Conservation (phyloP, 78 protist species). For the Polysphondylium violaceum region DNA sequence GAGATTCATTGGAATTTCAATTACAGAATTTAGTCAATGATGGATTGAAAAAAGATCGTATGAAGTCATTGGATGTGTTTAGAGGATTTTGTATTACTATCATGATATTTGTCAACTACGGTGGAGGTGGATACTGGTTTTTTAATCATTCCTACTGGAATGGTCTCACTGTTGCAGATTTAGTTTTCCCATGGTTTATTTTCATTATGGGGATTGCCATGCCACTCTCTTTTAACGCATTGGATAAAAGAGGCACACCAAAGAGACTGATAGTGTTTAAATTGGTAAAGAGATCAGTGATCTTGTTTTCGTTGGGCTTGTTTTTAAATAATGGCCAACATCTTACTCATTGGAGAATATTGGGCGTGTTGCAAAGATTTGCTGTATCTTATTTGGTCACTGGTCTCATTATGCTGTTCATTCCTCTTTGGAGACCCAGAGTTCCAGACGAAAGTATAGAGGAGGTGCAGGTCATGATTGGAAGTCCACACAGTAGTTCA, state of each 20-base stretch:
- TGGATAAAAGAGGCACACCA: slow-evolving; percentile 60
- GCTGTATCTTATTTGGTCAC: slow-evolving; percentile 76
- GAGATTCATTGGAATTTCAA: slow-evolving; percentile 51
- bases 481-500: background rate
- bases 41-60: slow-evolving; percentile 54
- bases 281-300: slow-evolving; percentile 51
- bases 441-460: slow-evolving; percentile 1
- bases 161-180: slow-evolving; percentile 90
- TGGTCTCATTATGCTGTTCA: slow-evolving; percentile 40
- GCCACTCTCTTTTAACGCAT: slow-evolving; percentile 79
- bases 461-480: background rate
- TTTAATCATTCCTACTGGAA: slow-evolving; percentile 90
- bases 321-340: slow-evolving; percentile 66
- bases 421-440: slow-evolving; percentile 49
- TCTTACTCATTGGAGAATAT: slow-evolving; percentile 74
- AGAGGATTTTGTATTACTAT: slow-evolving; percentile 87
- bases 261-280: slow-evolving; percentile 9
- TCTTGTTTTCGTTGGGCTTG: slow-evolving; percentile 80
- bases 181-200: slow-evolving; percentile 92
- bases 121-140: slow-evolving; percentile 91
- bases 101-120: slow-evolving; percentile 91
- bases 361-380: slow-evolving; percentile 89
- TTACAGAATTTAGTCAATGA: slow-evolving; percentile 6
- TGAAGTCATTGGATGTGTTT: slow-evolving; percentile 82
- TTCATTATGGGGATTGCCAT: slow-evolving; percentile 89